Base-by-base conservation (phyloP, 2,329 filamentous ascomycete species). In the Ophiostoma tasmaniense region DNA sequence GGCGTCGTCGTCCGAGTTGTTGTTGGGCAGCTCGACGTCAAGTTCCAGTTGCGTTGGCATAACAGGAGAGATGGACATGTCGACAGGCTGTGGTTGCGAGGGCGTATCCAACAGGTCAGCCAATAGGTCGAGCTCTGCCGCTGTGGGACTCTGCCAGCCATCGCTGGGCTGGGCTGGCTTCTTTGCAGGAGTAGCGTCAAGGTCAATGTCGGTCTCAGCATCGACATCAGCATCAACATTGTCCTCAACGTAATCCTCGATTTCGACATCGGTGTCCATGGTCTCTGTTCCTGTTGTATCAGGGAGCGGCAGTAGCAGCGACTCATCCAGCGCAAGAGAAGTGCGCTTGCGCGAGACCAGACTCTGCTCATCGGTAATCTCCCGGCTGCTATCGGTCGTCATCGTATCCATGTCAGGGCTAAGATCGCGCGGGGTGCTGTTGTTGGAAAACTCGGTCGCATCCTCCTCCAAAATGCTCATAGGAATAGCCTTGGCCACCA, bases 281-380 rank as follows among this genome's bases (percentile, higher is more conserved):
- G 37, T 45, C 1, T 68, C 66, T 6, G 66, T 45, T 45, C 66
- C 69, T 2, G 65, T 66, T 3, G 67, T 68, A 17, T 70, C 69
- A 1, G 69, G 67, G 6, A 70, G 69, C 2, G 69, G 69, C 25
- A 70, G 45, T 25, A 70, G 30, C 14, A 70, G 69, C 14, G 69
- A 68, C 22, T 64, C 65, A 30, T 68, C 67, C 10, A 70, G 65
- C 2, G 64, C 45, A 1, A 25, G 14, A 1, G 69, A 67, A 10
- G 67, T 28, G 0, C 64, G 67, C n/a, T 52, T 62, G 25, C 10
- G 28, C 1, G 69, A 70, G 11, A 70, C 69, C 30, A 70, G 28
- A 3, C 67, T 25, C 45, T 65, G 28, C 6, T 70, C 67, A 14
- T 67, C 69, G 14, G 64, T 70, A 20, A 52, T 52, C 7, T 68